Evolutionary conservation across 306 rosid species (phyloP).

Genomic region (Dalbergia oliveri): DNA sequence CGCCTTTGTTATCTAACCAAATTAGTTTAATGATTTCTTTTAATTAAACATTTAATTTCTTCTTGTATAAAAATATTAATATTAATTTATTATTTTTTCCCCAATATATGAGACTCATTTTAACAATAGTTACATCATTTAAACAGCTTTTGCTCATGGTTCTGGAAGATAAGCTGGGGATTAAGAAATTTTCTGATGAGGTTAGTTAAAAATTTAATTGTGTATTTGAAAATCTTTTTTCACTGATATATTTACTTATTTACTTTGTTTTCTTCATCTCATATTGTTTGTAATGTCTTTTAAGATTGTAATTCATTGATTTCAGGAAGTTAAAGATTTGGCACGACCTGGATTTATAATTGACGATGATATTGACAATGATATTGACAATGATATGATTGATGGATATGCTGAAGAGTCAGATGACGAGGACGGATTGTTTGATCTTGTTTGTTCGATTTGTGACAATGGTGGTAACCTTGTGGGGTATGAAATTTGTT

Average conservation of each 20-base stretch:
- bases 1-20: slow-evolving; percentile 1
- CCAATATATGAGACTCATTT: slow-evolving; percentile 1
- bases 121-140: slow-evolving; percentile 47
- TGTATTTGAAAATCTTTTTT: slow-evolving; percentile 9
- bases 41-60: slow-evolving; percentile 4
- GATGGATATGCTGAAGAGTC: slow-evolving; percentile 66
- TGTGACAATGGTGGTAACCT: slow-evolving; percentile 93
- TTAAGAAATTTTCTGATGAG: slow-evolving; percentile 63
- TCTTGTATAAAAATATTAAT: neutral
- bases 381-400: slow-evolving; percentile 54
- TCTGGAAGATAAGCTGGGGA: slow-evolving; percentile 58
- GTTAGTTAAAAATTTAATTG: slow-evolving; percentile 53
- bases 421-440: slow-evolving; percentile 68
- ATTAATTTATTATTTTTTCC: slow-evolving; percentile 11
- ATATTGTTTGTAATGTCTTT: slow-evolving; percentile 33
- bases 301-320: slow-evolving; percentile 33
- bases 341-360: slow-evolving; percentile 74
- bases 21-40: slow-evolving; percentile 11
- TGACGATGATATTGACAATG: slow-evolving; percentile 61
- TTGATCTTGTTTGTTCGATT: slow-evolving; percentile 85
- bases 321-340: slow-evolving; percentile 69
- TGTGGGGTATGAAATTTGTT: slow-evolving; percentile 62
- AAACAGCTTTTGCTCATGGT: slow-evolving; percentile 70
- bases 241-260: slow-evolving; percentile 14
- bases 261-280: slow-evolving; percentile 16